Percentiles rank a stretch among this genome's conserved stretches.
These are phyloP conservation scores for Nicotiana attenuata DNA, from an alignment of 257 asterid genomes.

Conservation along the genomic window DNA sequence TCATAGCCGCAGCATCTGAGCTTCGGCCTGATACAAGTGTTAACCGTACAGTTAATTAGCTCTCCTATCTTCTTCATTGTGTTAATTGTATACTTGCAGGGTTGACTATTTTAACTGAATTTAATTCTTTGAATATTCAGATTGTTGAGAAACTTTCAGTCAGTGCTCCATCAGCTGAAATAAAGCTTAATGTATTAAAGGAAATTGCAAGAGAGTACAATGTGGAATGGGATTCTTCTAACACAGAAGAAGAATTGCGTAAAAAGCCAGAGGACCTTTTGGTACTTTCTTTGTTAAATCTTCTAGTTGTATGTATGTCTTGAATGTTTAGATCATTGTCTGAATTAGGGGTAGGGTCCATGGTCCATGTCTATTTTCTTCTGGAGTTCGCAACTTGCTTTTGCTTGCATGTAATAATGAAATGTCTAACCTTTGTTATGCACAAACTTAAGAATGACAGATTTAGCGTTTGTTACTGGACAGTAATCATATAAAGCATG, in stretches of 20 bases:
- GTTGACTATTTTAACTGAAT: conserved; percentile 6
- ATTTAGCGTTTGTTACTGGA: background rate
- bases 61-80: conserved; percentile 6
- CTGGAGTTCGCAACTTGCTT: background rate
- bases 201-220: conserved; percentile 63
- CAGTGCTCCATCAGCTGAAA: conserved; percentile 59
- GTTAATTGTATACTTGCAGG: background rate
- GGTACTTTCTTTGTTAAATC: conserved; percentile 36
- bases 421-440: background rate
- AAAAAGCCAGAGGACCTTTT: conserved; percentile 89
- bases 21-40: conserved; percentile 93
- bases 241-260: conserved; percentile 65
- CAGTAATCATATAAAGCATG: background rate
- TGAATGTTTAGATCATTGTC: background rate
- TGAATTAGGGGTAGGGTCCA: background rate
- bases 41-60: conserved; percentile 77
- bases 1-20: conserved; percentile 85
- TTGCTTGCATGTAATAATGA: background rate
- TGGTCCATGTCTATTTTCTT: background rate
- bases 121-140: conserved; percentile 33
- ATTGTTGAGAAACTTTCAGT: conserved; percentile 84
- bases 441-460: background rate
- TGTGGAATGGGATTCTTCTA: conserved; percentile 69
- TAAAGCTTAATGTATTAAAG: conserved; percentile 61
- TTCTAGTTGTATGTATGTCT: background rate